Base-by-base conservation (phyloP, 2,329 filamentous ascomycete genomes). In the Colletotrichum gloeosporioides region DNA sequence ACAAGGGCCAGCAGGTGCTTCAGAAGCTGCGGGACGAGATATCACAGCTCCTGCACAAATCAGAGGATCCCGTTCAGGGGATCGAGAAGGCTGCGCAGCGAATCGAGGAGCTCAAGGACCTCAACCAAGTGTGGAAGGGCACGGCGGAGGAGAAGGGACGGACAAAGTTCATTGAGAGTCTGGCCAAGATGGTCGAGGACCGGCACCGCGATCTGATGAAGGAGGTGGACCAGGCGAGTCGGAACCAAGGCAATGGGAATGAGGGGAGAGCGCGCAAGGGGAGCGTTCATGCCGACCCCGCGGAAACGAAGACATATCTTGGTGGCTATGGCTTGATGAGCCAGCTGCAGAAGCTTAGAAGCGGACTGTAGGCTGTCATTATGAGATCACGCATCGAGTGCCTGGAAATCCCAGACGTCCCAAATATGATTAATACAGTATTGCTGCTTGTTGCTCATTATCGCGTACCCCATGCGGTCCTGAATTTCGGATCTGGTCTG, bases 101-200 rank as follows among this genome's bases (percentile, higher is more conserved):
- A 61, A 93, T 99, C 16, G 93, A 95, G 81, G 92, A 95, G 82
- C 88, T 99, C 72, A 93, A 95, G 81, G 90, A 93, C 77, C 86
- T 99, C 78, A 92, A 92, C 6, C 86, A 86, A n/a, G 93, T 99
- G 27, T 99, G 97, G 96, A 96, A 94, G 83, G 96, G 96, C n/a
- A 98, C 97, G 4, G 94, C 95, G 0, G 97, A 99, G 86, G 97
- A 99, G 84, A 98, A 95, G 85, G 95, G 95, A 8, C 89, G 97
- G 69, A 87, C 87, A 12, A 94, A 92, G 81, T 96, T 98, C 82
- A 93, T 99, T 22, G 96, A 99, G 78, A 90, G 90, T 68, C 84
- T 99, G 80, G 92, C 93, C 39, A 95, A 93, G 87, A 90, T 95
- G 85, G 95, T 98, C 2, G 96, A 98, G 82, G 96, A 98, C 78